These are phyloP conservation scores for Aspergillus pseudotamarii DNA, from an alignment of 2,329 filamentous ascomycete species.

Conservation along the genomic window DNA sequence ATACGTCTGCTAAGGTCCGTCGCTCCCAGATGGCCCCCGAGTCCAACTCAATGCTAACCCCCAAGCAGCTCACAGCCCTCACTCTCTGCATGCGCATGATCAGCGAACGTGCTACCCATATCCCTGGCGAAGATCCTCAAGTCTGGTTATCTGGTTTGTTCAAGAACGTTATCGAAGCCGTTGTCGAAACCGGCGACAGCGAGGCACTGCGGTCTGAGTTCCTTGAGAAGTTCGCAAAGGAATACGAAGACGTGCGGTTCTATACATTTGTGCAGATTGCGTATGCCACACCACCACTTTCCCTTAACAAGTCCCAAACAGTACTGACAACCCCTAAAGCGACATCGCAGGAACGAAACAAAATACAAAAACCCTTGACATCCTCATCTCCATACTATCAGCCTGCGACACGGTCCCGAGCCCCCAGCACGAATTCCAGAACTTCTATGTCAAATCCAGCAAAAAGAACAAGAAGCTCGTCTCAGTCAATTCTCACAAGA, in stretches of 20 bases:
- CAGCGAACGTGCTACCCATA: slow-evolving; percentile 72
- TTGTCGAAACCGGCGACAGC: slow-evolving; percentile 62
- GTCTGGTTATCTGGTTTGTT: slow-evolving; percentile 72
- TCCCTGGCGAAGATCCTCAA: slow-evolving; percentile 64
- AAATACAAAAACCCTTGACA: slow-evolving; percentile 35
- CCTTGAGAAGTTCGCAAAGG: slow-evolving; percentile 73
- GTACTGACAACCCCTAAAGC: slow-evolving; percentile 23
- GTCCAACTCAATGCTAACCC: slow-evolving; percentile 15
- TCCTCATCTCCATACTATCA: slow-evolving; percentile 42
- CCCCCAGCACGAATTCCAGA: slow-evolving; percentile 39
- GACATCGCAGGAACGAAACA: slow-evolving; percentile 36
- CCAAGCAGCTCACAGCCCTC: slow-evolving; percentile 64
- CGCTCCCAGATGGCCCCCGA: not conserved
- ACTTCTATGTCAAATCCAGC: slow-evolving; percentile 51
- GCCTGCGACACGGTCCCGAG: slow-evolving; percentile 68
- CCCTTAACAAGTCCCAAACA: not conserved
- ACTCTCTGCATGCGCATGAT: slow-evolving; percentile 81
- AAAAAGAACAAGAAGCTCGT: slow-evolving; percentile 69
- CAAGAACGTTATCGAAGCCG: slow-evolving; percentile 61
- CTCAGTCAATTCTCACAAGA: slow-evolving; percentile 72
- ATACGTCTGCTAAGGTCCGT: slow-evolving; percentile 57
- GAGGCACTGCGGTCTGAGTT: slow-evolving; percentile 71
- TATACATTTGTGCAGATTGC: slow-evolving; percentile 76
- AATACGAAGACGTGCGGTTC: slow-evolving; percentile 82
- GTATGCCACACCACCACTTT: slow-evolving; percentile 52